phyloP scores from a whole-genome alignment of 1,284 basidiomycete genomes.

The Puccinia triticina region DNA sequence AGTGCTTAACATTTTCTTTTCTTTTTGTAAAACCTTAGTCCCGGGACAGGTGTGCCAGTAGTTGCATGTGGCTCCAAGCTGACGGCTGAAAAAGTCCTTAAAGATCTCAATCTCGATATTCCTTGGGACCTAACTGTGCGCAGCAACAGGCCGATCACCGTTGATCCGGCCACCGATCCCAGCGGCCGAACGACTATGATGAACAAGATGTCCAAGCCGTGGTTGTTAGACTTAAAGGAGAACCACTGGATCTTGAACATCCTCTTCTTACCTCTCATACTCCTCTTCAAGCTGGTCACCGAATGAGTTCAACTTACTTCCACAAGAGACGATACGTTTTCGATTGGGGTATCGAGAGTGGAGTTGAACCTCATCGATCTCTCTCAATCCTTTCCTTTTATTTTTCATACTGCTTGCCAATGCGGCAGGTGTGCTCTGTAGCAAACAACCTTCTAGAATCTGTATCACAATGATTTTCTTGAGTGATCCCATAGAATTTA shows the following conservation, averaged over 20 bases:
- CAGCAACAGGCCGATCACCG: constrained; percentile 29
- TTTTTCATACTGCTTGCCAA: background rate
- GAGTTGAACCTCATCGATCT: background rate
- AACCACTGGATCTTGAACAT: constrained; percentile 21
- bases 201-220: constrained; percentile 28
- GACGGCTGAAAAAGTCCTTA: constrained; percentile 56
- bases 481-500: too few species aligned
- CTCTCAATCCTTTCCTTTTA: background rate
- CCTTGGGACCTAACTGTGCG: constrained; percentile 31
- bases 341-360: background rate
- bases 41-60: constrained; percentile 60
- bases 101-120: constrained; percentile 53
- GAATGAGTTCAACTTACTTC: background rate
- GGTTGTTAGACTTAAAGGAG: constrained; percentile 1
- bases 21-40: constrained; percentile 55
- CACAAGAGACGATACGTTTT: background rate
- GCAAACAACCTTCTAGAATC: background rate
- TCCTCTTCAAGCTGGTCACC: constrained; percentile 17
- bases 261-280: background rate
- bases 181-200: constrained; percentile 21
- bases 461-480: background rate
- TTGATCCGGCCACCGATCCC: constrained; percentile 22
- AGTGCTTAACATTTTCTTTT: background rate
- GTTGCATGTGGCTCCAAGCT: constrained; percentile 54
- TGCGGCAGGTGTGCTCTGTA: background rate